phyloP scores from a whole-genome alignment of 495 filamentous ascomycete species.

The Bacidia gigantensis region DNA sequence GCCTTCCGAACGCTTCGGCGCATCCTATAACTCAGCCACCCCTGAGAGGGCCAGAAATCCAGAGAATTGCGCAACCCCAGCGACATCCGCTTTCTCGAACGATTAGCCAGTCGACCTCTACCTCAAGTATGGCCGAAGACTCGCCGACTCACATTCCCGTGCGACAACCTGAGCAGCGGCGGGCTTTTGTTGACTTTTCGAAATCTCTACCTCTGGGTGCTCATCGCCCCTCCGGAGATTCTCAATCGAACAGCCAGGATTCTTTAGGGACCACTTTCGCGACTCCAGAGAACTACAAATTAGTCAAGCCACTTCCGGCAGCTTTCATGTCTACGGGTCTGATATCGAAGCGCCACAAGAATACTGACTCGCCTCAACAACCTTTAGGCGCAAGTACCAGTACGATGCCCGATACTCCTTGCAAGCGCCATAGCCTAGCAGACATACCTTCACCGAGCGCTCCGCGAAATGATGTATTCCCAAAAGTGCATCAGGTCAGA shows the following conservation, averaged over 20 bases:
- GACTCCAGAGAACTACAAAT: constrained; percentile 74
- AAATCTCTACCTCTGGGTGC: constrained; percentile 66
- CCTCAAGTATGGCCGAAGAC: constrained; percentile 61
- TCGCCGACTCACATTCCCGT: constrained; percentile 54
- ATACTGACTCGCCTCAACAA: constrained; percentile 37
- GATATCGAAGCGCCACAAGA: constrained; percentile 70
- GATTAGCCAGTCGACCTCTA: constrained; percentile 71
- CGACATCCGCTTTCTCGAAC: constrained; percentile 79
- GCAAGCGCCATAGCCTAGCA: constrained; percentile 62
- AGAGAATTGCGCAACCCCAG: constrained; percentile 29
- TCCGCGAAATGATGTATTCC: constrained; percentile 40
- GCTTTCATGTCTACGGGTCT: constrained; percentile 92
- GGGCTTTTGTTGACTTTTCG: constrained; percentile 53
- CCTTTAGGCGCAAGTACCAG: constrained; percentile 30
- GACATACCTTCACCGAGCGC: constrained; percentile 48
- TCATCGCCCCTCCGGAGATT: constrained; percentile 30
- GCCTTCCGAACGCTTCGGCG: constrained; percentile 41
- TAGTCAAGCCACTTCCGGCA: constrained; percentile 66
- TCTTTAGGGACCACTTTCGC: constrained; percentile 46
- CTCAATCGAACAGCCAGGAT: constrained; percentile 28
- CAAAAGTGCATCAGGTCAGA: constrained; percentile 37
- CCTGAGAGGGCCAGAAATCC: constrained; percentile 14
- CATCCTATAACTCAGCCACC: constrained; percentile 30
- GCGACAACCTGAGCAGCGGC: constrained; percentile 38
- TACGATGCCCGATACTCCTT: constrained; percentile 83